These are phyloP conservation scores for Ustilago hordei DNA, from an alignment of 1,284 basidiomycete genomes.

Conservation along the genomic window DNA sequence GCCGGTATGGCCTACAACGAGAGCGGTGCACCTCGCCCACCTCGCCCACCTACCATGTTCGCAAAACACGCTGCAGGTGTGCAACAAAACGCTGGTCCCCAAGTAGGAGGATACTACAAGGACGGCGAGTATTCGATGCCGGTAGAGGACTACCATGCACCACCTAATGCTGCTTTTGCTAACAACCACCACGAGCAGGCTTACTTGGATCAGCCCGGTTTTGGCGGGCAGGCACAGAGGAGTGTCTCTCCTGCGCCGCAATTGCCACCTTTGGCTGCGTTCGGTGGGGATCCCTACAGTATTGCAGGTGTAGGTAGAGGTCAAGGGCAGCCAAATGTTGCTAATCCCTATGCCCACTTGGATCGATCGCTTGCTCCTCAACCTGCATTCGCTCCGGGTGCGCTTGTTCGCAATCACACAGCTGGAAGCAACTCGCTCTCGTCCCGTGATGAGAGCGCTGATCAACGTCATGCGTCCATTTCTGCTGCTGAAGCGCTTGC, in stretches of 20 bases:
- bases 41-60: conserved; percentile 69
- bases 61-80: conserved; percentile 62
- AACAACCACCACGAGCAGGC: conserved; percentile 24
- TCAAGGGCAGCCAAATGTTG: conserved; percentile 45
- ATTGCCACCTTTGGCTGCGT: conserved; percentile 58
- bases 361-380: conserved; percentile 44
- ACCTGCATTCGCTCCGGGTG: conserved; percentile 20
- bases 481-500: conserved; percentile 38
- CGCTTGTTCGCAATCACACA: conserved; percentile 10
- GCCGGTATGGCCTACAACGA: conserved; percentile 61
- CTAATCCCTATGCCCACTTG: conserved; percentile 64
- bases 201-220: conserved; percentile 44
- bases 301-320: conserved; percentile 56
- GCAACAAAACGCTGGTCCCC: conserved; percentile 39
- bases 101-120: conserved; percentile 57
- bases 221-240: conserved; percentile 27
- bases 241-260: conserved; percentile 48
- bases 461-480: conserved; percentile 30
- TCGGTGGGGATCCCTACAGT: conserved; percentile 58
- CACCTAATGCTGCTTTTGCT: conserved; percentile 43
- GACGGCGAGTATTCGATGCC: conserved; percentile 39
- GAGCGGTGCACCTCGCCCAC: conserved; percentile 64
- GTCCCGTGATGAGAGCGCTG: conserved; percentile 14
- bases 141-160: conserved; percentile 34
- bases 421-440: conserved; percentile 34